phyloP scores from a whole-genome alignment of 2,329 filamentous ascomycete species.

The Colletotrichum caudatum region DNA sequence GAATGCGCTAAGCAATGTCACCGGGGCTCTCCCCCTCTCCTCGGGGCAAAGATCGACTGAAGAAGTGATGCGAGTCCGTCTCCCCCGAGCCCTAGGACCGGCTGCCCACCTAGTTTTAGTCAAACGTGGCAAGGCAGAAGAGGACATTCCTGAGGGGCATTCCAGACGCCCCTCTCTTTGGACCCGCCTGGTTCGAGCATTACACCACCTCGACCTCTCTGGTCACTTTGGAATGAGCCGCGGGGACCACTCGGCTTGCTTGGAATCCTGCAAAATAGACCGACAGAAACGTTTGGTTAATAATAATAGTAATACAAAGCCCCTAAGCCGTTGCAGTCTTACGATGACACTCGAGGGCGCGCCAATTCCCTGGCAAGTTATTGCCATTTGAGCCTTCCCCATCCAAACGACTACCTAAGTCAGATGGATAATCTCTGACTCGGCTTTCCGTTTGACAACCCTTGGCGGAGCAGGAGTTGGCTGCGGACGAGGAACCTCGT shows the following conservation, averaged over 20 bases:
- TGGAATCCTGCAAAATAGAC: not conserved
- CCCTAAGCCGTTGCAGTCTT: not conserved
- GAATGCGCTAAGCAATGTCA: not conserved
- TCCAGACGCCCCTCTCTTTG: not conserved
- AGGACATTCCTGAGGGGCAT: not conserved
- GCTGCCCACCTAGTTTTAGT: not conserved
- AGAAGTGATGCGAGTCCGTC: not conserved
- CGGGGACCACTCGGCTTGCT: not conserved
- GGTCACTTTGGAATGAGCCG: not conserved
- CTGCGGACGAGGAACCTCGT: not conserved
- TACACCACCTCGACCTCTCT: not conserved
- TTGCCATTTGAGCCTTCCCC: not conserved
- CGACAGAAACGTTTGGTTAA: not conserved
- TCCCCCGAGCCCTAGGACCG: not conserved
- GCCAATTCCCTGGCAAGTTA: not conserved
- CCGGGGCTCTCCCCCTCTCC: too few relatives aligned
- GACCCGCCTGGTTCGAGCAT: not conserved
- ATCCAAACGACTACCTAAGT: slow-evolving; percentile 11
- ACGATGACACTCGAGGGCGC: too few relatives aligned
- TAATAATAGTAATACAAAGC: not conserved
- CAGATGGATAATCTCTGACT: slow-evolving; percentile 31
- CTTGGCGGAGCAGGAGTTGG: not conserved
- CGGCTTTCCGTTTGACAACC: slow-evolving; percentile 29
- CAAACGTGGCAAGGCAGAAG: not conserved
- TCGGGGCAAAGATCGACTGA: not conserved